A percentile compares a stretch with the other conserved stretches of the same genome.
These are phyloP conservation scores for Sclerotinia nivalis DNA, from an alignment of 2,329 filamentous ascomycete genomes.

Conservation along the genomic window DNA sequence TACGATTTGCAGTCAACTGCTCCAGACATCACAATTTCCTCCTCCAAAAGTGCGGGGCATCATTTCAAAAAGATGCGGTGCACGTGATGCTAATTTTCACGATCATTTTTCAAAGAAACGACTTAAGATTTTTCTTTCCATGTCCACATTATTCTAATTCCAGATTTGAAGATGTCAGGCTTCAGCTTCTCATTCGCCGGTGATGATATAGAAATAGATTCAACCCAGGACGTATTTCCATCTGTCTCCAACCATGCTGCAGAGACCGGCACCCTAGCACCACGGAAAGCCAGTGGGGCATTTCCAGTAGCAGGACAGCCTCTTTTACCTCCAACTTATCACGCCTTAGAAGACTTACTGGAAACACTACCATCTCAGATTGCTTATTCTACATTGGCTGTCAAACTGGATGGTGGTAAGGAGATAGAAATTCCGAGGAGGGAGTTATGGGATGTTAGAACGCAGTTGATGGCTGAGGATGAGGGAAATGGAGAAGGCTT, in stretches of 20 bases:
- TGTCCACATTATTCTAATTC: background rate
- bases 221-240: conserved; percentile 15
- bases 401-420: conserved; percentile 59
- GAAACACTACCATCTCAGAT: conserved; percentile 69
- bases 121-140: background rate
- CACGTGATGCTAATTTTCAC: conserved; percentile 19
- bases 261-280: conserved; percentile 39
- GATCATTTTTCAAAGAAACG: background rate
- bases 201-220: conserved; percentile 58
- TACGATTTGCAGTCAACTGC: background rate
- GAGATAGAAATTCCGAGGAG: conserved; percentile 64
- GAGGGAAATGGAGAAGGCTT: conserved; percentile 58
- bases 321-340: conserved; percentile 55
- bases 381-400: conserved; percentile 62
- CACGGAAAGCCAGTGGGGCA: conserved; percentile 44
- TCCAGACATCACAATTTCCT: background rate
- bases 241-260: conserved; percentile 35
- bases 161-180: conserved; percentile 12
- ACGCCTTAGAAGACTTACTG: conserved; percentile 55
- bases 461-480: conserved; percentile 78
- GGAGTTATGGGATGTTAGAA: conserved; percentile 77
- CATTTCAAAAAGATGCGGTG: background rate
- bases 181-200: conserved; percentile 59
- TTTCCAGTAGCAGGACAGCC: conserved; percentile 64
- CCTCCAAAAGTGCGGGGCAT: conserved; percentile 15